Evolutionary conservation across 2,329 filamentous ascomycete genomes (phyloP), one percentile per base, ranked within the genome.

Genomic region (Phialophora verrucosa): DNA sequence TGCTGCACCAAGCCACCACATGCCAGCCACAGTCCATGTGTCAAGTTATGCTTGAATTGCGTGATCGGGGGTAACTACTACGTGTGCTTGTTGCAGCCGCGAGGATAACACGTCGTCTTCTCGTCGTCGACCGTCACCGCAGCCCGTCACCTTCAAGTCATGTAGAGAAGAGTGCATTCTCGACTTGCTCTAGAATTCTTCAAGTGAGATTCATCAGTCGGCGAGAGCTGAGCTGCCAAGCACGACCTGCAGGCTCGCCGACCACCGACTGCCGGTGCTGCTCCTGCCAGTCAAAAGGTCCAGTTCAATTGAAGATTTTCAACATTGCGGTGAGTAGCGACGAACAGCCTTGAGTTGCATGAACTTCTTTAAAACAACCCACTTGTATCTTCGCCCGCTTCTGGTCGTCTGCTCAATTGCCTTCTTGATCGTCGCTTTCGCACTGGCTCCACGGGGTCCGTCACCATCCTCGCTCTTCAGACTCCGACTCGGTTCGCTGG

Each of bases 391-490:
- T 53, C 59, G 47, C 47, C 59, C 23, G n/a, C 47, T 14, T 53
- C 59, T 62, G 23, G 12, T 65, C 32, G 31, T 66, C 53, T 65
- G 62, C 62, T 51, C 68, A n/a, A 55, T 66, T 61, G 47, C 31
- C 23, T 29, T 66, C n/a, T 27, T 67, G 31, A 63, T 70, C 44
- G n/a, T 67, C 47, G 64, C 69, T 53, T n/a, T 67, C 69, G 64
- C 64, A 55, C 69, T 70, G 69, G 69, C 69, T 42, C 54, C 66
- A 50, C 63, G 42, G 29, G 42, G 47, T 44, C 53, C 65, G 32
- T 51, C 64, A n/a, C 42, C 65, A 25, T 57, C 62, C 1, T 61
- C 66, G 12, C 47, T 60, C 14, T 54, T 68, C n/a, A 63, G 61
- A 32, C 57, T 70, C 10, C 65, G 63, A 20, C 60, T 70, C 14